phyloP scores from a whole-genome alignment of 257 asterid species.

The Penstemon newberryi region DNA sequence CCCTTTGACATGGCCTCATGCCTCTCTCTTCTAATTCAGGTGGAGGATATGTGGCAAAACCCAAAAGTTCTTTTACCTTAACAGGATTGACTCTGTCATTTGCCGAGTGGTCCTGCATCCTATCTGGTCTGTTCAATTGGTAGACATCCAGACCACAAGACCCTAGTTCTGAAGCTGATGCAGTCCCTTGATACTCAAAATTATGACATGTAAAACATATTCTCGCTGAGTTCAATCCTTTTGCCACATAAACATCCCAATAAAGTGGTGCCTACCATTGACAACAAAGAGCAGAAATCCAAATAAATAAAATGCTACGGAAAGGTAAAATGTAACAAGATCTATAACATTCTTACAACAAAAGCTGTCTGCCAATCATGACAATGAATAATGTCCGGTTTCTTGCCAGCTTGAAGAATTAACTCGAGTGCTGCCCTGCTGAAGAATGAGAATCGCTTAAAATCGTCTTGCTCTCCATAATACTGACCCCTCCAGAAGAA shows the following conservation, averaged over 20 bases:
- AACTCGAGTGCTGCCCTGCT: constrained; percentile 99
- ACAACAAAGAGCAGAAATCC: constrained; percentile 18
- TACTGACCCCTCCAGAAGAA: constrained; percentile 95
- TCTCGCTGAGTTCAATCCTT: constrained; percentile 90
- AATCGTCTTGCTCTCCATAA: constrained; percentile 93
- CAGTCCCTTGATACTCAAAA: constrained; percentile 98
- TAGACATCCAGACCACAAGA: constrained; percentile 94
- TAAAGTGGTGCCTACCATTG: constrained; percentile 88
- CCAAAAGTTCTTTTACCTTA: constrained; percentile 50
- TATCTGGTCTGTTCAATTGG: constrained; percentile 84
- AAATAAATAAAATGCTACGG: constrained; percentile 18
- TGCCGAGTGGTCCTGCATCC: constrained; percentile 93
- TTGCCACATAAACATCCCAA: constrained; percentile 87
- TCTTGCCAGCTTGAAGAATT: constrained; percentile 83
- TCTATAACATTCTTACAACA: constrained; percentile 52
- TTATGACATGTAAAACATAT: constrained; percentile 98
- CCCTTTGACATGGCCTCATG: constrained; percentile 10
- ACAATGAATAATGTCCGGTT: constrained; percentile 89
- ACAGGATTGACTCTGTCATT: constrained; percentile 78
- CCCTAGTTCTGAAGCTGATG: constrained; percentile 78
- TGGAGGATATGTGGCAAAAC: background rate
- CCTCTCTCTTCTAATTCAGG: constrained; percentile 2
- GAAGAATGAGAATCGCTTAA: constrained; percentile 94
- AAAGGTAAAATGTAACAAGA: constrained; percentile 16
- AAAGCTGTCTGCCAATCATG: constrained; percentile 99